Evolutionary conservation across 2,329 filamentous ascomycete species (phyloP).

Genomic region (Chaetoscypha palmicola): DNA sequence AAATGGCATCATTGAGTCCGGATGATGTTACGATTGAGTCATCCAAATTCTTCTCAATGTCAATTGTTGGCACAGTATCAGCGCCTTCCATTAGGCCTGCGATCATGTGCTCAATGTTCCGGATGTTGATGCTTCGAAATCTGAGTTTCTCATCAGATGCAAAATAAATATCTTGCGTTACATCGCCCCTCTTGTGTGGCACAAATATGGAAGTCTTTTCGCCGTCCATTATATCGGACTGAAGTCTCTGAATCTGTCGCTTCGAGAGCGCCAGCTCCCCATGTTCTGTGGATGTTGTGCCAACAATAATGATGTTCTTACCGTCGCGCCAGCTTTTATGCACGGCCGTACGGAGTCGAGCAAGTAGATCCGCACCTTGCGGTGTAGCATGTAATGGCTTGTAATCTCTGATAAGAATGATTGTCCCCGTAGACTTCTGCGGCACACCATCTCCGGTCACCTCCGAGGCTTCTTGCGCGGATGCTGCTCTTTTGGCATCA

Average conservation of each 20-base stretch:
- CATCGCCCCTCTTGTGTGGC: constrained; percentile 39
- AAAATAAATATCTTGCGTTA: constrained; percentile 36
- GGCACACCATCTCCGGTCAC: constrained; percentile 25
- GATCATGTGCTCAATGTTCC: constrained; percentile 59
- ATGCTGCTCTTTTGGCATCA: constrained; percentile 29
- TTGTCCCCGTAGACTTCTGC: constrained; percentile 39
- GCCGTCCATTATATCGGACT: constrained; percentile 38
- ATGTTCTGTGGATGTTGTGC: constrained; percentile 60
- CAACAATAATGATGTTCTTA: constrained; percentile 67
- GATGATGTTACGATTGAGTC: constrained; percentile 24
- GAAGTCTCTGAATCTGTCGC: constrained; percentile 36
- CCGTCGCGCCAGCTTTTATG: constrained; percentile 66
- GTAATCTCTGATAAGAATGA: constrained; percentile 76
- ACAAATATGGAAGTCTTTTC: constrained; percentile 48
- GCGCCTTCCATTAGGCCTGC: constrained; percentile 24
- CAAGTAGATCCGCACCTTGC: constrained; percentile 63
- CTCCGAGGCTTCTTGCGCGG: constrained; percentile 3
- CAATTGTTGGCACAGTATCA: constrained; percentile 14
- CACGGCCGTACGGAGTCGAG: constrained; percentile 62
- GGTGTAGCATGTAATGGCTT: constrained; percentile 65
- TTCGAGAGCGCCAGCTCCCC: constrained; percentile 35
- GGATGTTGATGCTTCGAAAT: constrained; percentile 51
- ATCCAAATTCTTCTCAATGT: constrained; percentile 26
- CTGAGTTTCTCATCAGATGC: constrained; percentile 41
- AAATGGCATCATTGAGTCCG: constrained; percentile 44